Evolutionary conservation across 768 basidiomycete species (phyloP).

Genomic region (Agaricus blazei): DNA sequence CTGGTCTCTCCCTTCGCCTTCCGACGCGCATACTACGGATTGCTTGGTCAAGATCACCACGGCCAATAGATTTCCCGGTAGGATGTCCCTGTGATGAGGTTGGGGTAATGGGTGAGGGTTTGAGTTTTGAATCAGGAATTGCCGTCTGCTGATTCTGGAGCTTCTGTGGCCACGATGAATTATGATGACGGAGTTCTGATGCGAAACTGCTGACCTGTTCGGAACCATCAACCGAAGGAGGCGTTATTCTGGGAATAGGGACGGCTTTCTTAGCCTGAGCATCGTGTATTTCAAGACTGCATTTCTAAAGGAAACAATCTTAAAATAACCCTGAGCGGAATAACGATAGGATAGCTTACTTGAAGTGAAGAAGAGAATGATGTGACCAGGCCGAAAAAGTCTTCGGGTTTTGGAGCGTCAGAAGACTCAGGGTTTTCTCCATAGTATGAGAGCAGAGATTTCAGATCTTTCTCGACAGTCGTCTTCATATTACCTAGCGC

Average conservation of each 20-base stretch:
- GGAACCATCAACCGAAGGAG: conserved; percentile 17
- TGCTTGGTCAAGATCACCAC: conserved; percentile 80
- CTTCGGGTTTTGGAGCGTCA: conserved; percentile 71
- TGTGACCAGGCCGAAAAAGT: conserved; percentile 73
- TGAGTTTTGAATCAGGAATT: conserved; percentile 19
- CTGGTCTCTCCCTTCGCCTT: conserved; percentile 43
- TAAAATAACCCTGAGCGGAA: background rate
- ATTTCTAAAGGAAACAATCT: conserved; percentile 46
- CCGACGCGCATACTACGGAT: conserved; percentile 77
- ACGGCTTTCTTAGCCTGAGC: conserved; percentile 30
- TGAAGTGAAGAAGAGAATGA: conserved; percentile 71
- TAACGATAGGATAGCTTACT: conserved; percentile 29
- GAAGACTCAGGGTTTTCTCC: conserved; percentile 67
- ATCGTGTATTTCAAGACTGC: conserved; percentile 61
- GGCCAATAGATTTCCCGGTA: conserved; percentile 54
- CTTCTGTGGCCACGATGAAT: conserved; percentile 27
- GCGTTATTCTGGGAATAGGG: conserved; percentile 18
- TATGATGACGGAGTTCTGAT: conserved; percentile 7
- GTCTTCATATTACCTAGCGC: conserved; percentile 58
- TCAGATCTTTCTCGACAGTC: conserved; percentile 56
- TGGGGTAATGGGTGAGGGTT: conserved; percentile 17
- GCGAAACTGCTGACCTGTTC: conserved; percentile 13
- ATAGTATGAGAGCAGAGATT: conserved; percentile 61
- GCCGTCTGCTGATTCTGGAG: conserved; percentile 29
- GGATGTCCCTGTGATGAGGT: conserved; percentile 31